Evolutionary conservation across 768 basidiomycete genomes (phyloP), one percentile per base, ranked within the genome.

Genomic region (Boletus bicolor): DNA sequence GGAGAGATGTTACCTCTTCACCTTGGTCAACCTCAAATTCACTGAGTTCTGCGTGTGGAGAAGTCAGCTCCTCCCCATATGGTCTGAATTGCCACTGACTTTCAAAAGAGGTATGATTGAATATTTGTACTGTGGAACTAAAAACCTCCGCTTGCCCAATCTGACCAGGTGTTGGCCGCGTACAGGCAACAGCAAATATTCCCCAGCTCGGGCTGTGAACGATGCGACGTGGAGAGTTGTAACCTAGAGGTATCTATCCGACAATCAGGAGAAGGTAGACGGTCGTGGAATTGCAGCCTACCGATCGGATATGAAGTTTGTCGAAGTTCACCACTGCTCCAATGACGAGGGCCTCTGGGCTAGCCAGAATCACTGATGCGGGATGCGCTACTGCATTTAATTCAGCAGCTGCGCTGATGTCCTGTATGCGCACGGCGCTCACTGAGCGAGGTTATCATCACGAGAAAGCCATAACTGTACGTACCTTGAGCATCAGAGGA

Each of bases 271-370:
- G 19, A 44, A 38, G 11, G 44, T 21, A 28, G 4, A 49, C 12
- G 7, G 30, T 44, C 39, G 34, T 30, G 26, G 39, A 37, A 36
- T 5, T 28, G 12, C 12, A 34, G 58, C 81, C 59, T 68, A 91
- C 91, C 36, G 90, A 82, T 53, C 85, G 84, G 44, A 95, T 84
- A 62, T 95, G 89, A 68, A 93, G 77, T 68, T 89, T 90, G 59
- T 89, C 83, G 11, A 92, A 74, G 56, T 87, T 80, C 34, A 76
- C 73, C 12, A 92, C 79, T 6, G 74, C 74, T 8, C 92, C 93
- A 44, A 96, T 81, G 46, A 81, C 72, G 15, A 94, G 69, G 0
- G 78, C 74, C 6, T 75, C 75, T 0, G 77, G 66, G 4, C 82
- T 79, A 10, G 82, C 82, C 42, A 93, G 68, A 21, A 89, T 63